Percentiles rank a stretch among this genome's conserved stretches.
These are phyloP conservation scores for Spathaspora hagerdaliae DNA, from an alignment of 805 yeast species.

Conservation along the genomic window DNA sequence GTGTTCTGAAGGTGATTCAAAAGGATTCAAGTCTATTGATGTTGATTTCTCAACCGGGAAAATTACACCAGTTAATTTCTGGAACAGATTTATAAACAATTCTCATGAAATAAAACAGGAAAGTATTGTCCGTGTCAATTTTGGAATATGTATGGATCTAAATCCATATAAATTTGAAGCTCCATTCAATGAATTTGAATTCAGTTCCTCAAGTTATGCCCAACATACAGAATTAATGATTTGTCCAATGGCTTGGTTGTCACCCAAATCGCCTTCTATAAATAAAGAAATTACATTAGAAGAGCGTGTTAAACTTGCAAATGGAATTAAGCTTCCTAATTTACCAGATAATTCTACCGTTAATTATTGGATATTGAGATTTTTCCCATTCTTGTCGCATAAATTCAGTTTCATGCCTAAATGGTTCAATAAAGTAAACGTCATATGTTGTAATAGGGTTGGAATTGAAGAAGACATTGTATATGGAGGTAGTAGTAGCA, in stretches of 20 bases:
- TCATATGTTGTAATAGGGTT: conserved; percentile 64
- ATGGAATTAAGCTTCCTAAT: neutral
- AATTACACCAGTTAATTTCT: neutral
- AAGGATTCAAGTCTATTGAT: conserved; percentile 51
- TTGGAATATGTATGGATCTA: conserved; percentile 94
- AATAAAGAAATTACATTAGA: conserved; percentile 8
- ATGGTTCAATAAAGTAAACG: conserved; percentile 20
- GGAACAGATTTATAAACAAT: neutral
- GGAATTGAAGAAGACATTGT: conserved; percentile 72
- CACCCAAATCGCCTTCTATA: conserved; percentile 43
- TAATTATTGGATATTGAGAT: conserved; percentile 72
- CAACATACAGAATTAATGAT: conserved; percentile 54
- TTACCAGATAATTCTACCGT: conserved; percentile 47
- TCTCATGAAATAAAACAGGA: neutral
- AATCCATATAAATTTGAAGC: conserved; percentile 83
- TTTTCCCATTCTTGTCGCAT: conserved; percentile 56
- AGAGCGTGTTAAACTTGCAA: conserved; percentile 1
- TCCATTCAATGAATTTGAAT: conserved; percentile 73
- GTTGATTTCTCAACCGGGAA: conserved; percentile 17
- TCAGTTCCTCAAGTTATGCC: conserved; percentile 48
- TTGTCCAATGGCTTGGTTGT: conserved; percentile 87
- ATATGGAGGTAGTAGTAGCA: conserved; percentile 59
- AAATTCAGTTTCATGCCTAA: conserved; percentile 19
- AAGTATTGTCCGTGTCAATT: conserved; percentile 32
- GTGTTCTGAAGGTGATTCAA: conserved; percentile 57